Evolutionary conservation across 352 stramenopile genomes (phyloP).

Genomic region (Albugo candida): DNA sequence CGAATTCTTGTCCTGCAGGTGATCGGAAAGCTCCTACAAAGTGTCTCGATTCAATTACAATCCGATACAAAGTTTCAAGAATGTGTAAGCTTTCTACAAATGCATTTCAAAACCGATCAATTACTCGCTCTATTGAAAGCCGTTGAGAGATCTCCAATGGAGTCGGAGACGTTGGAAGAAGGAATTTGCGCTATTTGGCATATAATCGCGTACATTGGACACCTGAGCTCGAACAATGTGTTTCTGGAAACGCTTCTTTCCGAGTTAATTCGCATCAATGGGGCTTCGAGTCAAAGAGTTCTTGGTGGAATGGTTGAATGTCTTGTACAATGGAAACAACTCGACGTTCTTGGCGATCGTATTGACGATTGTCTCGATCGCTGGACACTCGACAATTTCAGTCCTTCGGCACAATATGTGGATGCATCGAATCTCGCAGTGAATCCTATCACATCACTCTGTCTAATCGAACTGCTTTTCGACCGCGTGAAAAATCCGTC

Average conservation of each 20-base stretch:
- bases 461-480: too few species aligned
- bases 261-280: slow-evolving; percentile 53
- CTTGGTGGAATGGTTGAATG: slow-evolving; percentile 67
- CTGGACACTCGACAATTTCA: too few species aligned
- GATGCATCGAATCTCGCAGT: too few species aligned
- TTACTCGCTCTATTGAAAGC: slow-evolving; percentile 40
- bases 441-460: too few species aligned
- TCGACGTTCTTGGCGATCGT: slow-evolving; percentile 39
- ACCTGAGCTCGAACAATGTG: slow-evolving; percentile 32
- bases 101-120: slow-evolving; percentile 40
- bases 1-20: slow-evolving; percentile 51
- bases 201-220: slow-evolving; percentile 43
- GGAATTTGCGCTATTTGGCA: slow-evolving; percentile 54
- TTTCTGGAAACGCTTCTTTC: slow-evolving; percentile 30
- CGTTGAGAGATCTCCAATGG: slow-evolving; percentile 20
- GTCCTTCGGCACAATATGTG: too few species aligned
- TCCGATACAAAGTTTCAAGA: slow-evolving; percentile 42
- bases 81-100: slow-evolving; percentile 47
- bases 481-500: too few species aligned
- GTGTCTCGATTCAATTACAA: slow-evolving; percentile 48
- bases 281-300: slow-evolving; percentile 45
- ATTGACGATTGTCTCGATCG: slow-evolving; percentile 24
- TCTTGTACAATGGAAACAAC: slow-evolving; percentile 50
- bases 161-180: slow-evolving; percentile 37
- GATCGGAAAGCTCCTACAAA: slow-evolving; percentile 50